Evolutionary conservation across 495 filamentous ascomycete genomes (phyloP).

Genomic region (Apiosordaria backusii): DNA sequence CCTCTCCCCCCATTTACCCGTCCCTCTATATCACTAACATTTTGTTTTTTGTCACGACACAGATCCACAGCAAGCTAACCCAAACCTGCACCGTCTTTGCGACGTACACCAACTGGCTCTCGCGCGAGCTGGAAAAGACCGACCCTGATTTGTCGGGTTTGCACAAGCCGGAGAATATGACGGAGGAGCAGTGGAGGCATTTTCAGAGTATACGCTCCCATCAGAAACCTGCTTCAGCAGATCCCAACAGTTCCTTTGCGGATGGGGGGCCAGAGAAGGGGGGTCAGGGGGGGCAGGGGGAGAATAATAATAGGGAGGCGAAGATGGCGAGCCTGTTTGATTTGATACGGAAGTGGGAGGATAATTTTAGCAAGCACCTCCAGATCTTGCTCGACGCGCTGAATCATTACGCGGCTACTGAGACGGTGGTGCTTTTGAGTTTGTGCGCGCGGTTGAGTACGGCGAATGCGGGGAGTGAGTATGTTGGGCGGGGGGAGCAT

Average conservation of each 20-base stretch:
- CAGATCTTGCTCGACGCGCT: conserved; percentile 88
- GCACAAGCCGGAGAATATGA: conserved; percentile 50
- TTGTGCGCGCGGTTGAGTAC: conserved; percentile 75
- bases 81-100: conserved; percentile 91
- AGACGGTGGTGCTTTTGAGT: conserved; percentile 89
- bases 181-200: conserved; percentile 49
- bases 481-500: conserved; percentile 36
- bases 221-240: conserved; percentile 22
- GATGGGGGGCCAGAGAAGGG: background rate
- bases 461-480: conserved; percentile 65
- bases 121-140: conserved; percentile 70
- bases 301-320: conserved; percentile 9
- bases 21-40: too few relatives aligned
- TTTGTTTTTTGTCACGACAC: background rate
- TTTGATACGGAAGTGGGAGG: conserved; percentile 80
- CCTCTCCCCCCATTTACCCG: conserved; percentile 6
- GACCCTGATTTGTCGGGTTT: conserved; percentile 67
- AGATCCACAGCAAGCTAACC: conserved; percentile 96
- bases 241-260: background rate
- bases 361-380: conserved; percentile 84
- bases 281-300: background rate
- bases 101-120: conserved; percentile 74
- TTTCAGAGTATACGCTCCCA: conserved; percentile 40
- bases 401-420: conserved; percentile 95
- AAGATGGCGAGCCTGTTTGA: conserved; percentile 78